Conservation (phyloP, 805 yeast species). For the Isabelozyma heimii region DNA sequence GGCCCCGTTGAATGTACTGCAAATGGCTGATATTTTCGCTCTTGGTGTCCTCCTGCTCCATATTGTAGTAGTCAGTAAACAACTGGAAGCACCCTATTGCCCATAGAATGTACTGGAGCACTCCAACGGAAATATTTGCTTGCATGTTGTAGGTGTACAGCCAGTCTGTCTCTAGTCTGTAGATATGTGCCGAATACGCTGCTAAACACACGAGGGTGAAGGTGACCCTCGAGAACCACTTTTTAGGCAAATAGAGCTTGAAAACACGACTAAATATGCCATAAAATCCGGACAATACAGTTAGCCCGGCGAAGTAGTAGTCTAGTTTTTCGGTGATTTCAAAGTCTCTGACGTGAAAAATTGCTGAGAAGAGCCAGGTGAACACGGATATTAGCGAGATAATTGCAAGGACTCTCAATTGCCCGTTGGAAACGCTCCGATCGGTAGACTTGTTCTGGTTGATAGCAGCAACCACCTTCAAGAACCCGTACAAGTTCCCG, state of each 20-base stretch:
- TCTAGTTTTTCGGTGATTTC: constrained; percentile 79
- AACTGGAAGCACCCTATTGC: constrained; percentile 26
- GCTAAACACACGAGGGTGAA: constrained; percentile 42
- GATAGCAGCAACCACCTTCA: constrained; percentile 20
- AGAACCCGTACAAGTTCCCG: constrained; percentile 51
- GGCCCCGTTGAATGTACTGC: constrained; percentile 14
- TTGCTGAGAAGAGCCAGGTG: constrained; percentile 85
- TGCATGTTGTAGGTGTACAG: constrained; percentile 92
- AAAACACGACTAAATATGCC: constrained; percentile 61
- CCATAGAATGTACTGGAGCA: constrained; percentile 60
- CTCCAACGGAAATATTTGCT: constrained; percentile 78
- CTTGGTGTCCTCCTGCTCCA: constrained; percentile 11
- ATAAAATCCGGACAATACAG: constrained; percentile 79
- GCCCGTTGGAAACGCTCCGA: neutral
- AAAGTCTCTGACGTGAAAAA: constrained; percentile 87
- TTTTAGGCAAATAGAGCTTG: constrained; percentile 47
- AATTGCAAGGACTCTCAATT: constrained; percentile 21
- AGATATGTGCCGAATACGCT: constrained; percentile 63
- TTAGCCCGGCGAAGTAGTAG: constrained; percentile 89
- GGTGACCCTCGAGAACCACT: constrained; percentile 17
- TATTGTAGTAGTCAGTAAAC: constrained; percentile 28
- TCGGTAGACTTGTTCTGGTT: neutral
- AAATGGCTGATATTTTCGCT: constrained; percentile 19
- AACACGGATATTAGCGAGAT: constrained; percentile 66
- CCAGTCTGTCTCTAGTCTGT: constrained; percentile 70